Evolutionary conservation across 176 grass and related monocot genomes (phyloP), one percentile per base, ranked within the genome.

Genomic region (Carex littledalei): DNA sequence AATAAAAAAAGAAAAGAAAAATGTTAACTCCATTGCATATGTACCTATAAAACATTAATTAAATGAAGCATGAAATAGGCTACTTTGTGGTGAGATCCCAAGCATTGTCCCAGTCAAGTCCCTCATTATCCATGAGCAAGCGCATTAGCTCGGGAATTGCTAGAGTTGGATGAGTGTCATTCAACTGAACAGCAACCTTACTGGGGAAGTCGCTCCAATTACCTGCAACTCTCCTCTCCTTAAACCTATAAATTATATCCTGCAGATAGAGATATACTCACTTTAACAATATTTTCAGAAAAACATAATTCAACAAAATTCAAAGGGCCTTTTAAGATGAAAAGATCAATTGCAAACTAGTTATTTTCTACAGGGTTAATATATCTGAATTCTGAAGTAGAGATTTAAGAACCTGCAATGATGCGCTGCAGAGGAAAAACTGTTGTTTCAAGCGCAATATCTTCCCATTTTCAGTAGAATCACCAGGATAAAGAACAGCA

Each of bases 371-470:
- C 22, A 35, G 24, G 14, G 52, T 12, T 78, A 78, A 57, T 35
- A 29, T 20, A 76, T 47, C 14, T 45, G 11, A 84, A 63, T 69
- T 62, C 67, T 59, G 29, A 78, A 84, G 45, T 47, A 67, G 12
- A 84, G 16, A 80, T 5, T 78, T 82, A 85, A 43, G 57, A 90
- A 99, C 96, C 96, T 99, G 96, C 80, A 99, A 88, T 80, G 96
- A 95, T 90, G 96, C 93, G 24, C 96, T 99, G 87, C 96, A 99
- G 60, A 99, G 93, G 90, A 99, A 99, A 90, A 90, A 99, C 67
- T 99, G 96, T 68, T 95, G 96, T 86, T 95, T 99, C 71, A 99
- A 78, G 82, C 96, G 87, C 57, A 99, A 82, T 61, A 95, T 91
- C 88, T 95, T 99, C 60, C 96, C 96, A 87, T 99, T 89, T 93